Base-by-base conservation (phyloP, 2,329 filamentous ascomycete species). In the Mycosphaerella arachidis region DNA sequence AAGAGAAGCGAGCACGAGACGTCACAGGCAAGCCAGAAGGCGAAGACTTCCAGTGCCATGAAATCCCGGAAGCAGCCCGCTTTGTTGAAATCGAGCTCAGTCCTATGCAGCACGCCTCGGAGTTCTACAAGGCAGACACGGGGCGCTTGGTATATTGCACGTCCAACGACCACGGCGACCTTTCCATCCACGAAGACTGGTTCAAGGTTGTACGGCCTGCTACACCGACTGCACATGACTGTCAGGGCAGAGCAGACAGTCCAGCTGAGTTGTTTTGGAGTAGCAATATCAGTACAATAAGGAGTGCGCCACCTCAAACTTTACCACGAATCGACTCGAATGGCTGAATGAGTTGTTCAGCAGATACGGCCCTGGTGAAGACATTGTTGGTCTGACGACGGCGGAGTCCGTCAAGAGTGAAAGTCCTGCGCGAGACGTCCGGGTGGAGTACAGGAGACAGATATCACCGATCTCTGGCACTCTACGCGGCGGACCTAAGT, bases 71-170 rank as follows among this genome's bases (percentile, higher is more conserved):
- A 53, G 59, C 57, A 29, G 62, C 59, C 1, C 57, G 62, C 1
- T 53, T 64, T 6, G 33, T 64, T 6, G 62, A 64, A 20, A 60
- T 62, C 27, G 62, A 64, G 33, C 27, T 64, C 0, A 57, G 53
- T 8, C 57, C 59, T 1, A 52, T 58, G 52, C 46, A 60, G 2
- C 35, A 35, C 16, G 53, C 45, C 13, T 51, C 58, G 10, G 48
- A 54, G 10, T 64, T 64, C 9, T 62, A 62, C 53, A 62, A 62
- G 48, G 56, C 55, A 12, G 55, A 57, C 31, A 50, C 54, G 1
- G 62, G 62, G 4, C 51, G 62, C 30, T 43, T 64, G n/a, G 55
- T 61, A 4, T 64, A 64, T 27, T 59, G 52, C 7, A 56, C 40
- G 6, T 53, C 52, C 16, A 57, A 60, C 29, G 43, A 51, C 16